These are phyloP conservation scores for Basidiobolus meristosporus DNA, from an alignment of 371 early-diverging fungal genomes.

Conservation along the genomic window DNA sequence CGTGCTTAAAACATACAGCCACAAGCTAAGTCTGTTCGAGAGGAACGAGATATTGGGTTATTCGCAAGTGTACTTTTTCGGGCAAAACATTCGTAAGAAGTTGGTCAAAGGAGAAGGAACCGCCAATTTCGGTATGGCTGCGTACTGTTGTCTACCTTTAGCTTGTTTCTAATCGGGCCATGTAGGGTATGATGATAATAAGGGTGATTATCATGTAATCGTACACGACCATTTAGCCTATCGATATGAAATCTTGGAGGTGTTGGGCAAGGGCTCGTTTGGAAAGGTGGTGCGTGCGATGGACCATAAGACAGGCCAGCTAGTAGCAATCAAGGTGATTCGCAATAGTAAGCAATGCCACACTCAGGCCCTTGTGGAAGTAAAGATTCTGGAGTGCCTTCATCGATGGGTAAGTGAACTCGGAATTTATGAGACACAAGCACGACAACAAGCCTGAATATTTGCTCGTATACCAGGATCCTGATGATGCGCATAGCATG, in stretches of 20 bases:
- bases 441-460: neutral
- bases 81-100: no score
- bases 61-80: conserved; percentile 68
- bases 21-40: conserved; percentile 20
- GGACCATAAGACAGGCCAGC: conserved; percentile 71
- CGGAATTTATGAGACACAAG: neutral
- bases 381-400: conserved; percentile 66
- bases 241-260: conserved; percentile 75
- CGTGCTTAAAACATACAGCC: no score
- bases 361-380: conserved; percentile 86
- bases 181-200: conserved; percentile 81
- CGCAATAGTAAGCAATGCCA: conserved; percentile 90
- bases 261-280: conserved; percentile 93
- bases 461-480: conserved; percentile 42
- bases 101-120: no score
- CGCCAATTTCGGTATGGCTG: no score
- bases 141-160: no score
- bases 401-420: conserved; percentile 32
- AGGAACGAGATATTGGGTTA: conserved; percentile 63
- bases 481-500: conserved; percentile 55
- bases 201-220: conserved; percentile 80
- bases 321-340: conserved; percentile 90
- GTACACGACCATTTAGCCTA: conserved; percentile 76
- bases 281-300: conserved; percentile 90
- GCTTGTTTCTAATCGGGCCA: no score